These are phyloP conservation scores for Maudiozyma serrabonitensis DNA, from an alignment of 805 yeast genomes.

Conservation along the genomic window DNA sequence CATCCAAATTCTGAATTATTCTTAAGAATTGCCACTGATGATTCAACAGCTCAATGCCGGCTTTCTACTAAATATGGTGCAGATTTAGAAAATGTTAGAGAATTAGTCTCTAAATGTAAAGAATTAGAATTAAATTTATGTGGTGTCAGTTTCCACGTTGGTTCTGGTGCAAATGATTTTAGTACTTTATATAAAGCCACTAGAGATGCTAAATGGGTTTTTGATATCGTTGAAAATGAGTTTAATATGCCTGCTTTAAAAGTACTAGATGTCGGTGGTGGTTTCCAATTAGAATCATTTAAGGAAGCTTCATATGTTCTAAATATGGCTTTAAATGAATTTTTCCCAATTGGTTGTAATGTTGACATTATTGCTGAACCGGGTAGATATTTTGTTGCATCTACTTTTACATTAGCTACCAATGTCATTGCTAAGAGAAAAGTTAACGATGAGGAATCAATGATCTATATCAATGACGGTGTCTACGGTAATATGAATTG, in stretches of 20 bases:
- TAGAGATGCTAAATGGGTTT: conserved; percentile 56
- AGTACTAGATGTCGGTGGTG: conserved; percentile 87
- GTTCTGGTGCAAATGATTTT: conserved; percentile 81
- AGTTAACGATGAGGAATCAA: conserved; percentile 35
- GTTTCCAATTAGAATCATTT: conserved; percentile 63
- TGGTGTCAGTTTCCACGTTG: conserved; percentile 94
- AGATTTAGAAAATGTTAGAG: conserved; percentile 40
- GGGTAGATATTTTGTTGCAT: conserved; percentile 81
- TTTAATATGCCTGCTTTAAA: conserved; percentile 39
- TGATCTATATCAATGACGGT: conserved; percentile 90
- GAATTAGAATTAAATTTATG: conserved; percentile 51
- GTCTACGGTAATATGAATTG: conserved; percentile 94
- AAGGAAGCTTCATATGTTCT: conserved; percentile 49
- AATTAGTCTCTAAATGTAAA: conserved; percentile 52
- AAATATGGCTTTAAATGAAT: conserved; percentile 41
- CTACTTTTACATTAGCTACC: conserved; percentile 76
- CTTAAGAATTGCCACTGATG: conserved; percentile 83
- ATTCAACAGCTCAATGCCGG: conserved; percentile 75
- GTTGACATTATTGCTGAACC: conserved; percentile 76
- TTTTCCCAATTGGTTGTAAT: conserved; percentile 43
- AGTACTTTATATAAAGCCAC: conserved; percentile 61
- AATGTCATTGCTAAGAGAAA: conserved; percentile 78
- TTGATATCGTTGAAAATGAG: conserved; percentile 43
- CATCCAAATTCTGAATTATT: conserved; percentile 66
- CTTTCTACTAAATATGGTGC: conserved; percentile 88